Conservation (phyloP, 495 filamentous ascomycete species). For the Penicillium salamii region DNA sequence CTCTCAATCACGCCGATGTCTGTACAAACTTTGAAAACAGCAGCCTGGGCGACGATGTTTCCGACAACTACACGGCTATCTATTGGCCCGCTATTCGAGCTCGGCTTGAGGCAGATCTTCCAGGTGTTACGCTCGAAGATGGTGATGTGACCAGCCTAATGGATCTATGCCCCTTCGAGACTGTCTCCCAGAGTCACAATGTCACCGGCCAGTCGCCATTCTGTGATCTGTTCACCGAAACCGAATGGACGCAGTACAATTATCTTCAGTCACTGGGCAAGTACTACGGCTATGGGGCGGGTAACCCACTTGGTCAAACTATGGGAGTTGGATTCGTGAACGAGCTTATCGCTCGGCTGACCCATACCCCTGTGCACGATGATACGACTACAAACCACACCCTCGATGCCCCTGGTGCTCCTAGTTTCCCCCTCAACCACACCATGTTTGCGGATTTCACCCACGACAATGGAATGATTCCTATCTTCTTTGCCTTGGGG, state of each 20-base stretch:
- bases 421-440: constrained; percentile 66
- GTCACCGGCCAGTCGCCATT: constrained; percentile 53
- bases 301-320: constrained; percentile 72
- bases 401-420: constrained; percentile 52
- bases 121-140: constrained; percentile 55
- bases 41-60: constrained; percentile 45
- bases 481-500: constrained; percentile 68
- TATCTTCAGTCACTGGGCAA: constrained; percentile 74
- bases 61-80: constrained; percentile 49
- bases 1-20: constrained; percentile 61
- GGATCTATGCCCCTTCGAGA: constrained; percentile 83
- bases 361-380: constrained; percentile 61
- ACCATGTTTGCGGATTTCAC: constrained; percentile 79
- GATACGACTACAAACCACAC: constrained; percentile 70
- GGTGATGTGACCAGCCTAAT: constrained; percentile 66
- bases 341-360: constrained; percentile 80
- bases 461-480: constrained; percentile 81
- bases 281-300: constrained; percentile 75
- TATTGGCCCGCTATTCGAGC: constrained; percentile 61
- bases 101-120: constrained; percentile 61
- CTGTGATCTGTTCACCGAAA: constrained; percentile 64
- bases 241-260: constrained; percentile 73
- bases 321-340: constrained; percentile 84
- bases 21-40: constrained; percentile 60
- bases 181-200: constrained; percentile 52